Conservation (phyloP, 2,329 filamentous ascomycete species). For the Neospermospora avenae region DNA sequence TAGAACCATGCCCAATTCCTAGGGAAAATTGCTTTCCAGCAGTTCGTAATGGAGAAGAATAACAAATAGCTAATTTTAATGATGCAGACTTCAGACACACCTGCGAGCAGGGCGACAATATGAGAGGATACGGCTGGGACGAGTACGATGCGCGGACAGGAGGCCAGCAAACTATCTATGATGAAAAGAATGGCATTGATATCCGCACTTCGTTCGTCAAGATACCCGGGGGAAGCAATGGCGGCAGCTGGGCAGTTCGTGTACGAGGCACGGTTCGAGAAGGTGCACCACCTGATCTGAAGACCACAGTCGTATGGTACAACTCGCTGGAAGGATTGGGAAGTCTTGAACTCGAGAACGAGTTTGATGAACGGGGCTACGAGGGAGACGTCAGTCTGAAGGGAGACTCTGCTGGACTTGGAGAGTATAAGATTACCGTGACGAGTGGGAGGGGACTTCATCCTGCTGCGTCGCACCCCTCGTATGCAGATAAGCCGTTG, state of each 20-base stretch:
- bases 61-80: constrained; percentile 14
- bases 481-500: constrained; percentile 65
- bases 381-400: constrained; percentile 63
- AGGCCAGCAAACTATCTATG: constrained; percentile 86
- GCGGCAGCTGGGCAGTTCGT: constrained; percentile 87
- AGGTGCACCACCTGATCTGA: constrained; percentile 62
- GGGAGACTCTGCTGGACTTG: constrained; percentile 69
- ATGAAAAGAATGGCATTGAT: constrained; percentile 83
- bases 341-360: constrained; percentile 57
- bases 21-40: background rate
- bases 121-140: constrained; percentile 97
- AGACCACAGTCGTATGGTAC: constrained; percentile 80
- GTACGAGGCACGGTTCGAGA: constrained; percentile 77
- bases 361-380: constrained; percentile 51
- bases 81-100: constrained; percentile 81
- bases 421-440: constrained; percentile 74
- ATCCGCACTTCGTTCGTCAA: constrained; percentile 94
- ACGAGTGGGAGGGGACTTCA: constrained; percentile 66
- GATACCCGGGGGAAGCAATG: constrained; percentile 77
- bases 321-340: constrained; percentile 74
- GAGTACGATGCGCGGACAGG: constrained; percentile 89
- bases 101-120: constrained; percentile 91
- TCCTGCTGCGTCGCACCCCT: constrained; percentile 61
- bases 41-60: background rate
- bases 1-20: no score